A percentile compares a stretch with the other conserved stretches of the same genome.
These are phyloP conservation scores for Penicillium goetzii DNA, from an alignment of 495 filamentous ascomycete species.

Conservation along the genomic window DNA sequence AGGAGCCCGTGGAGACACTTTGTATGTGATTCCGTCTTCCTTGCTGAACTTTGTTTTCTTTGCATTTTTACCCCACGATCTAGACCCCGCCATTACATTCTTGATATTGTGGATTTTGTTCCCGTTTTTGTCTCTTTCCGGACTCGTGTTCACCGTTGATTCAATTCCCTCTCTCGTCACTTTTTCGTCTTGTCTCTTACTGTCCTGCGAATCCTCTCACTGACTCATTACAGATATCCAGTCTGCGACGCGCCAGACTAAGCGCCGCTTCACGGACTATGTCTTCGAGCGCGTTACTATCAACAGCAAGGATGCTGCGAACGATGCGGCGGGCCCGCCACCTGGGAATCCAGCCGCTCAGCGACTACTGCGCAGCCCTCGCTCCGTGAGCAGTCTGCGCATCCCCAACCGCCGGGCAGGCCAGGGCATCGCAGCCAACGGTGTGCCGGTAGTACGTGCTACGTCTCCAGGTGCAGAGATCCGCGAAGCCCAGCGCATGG, in stretches of 20 bases:
- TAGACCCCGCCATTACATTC: conserved; percentile 20
- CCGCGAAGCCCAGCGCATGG: conserved; percentile 42
- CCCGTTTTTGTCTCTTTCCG: background rate
- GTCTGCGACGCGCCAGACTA: conserved; percentile 49
- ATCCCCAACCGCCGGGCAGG: conserved; percentile 24
- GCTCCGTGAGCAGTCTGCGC: conserved; percentile 48
- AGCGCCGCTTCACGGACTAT: conserved; percentile 56
- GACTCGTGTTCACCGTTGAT: background rate
- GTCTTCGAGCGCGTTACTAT: conserved; percentile 49
- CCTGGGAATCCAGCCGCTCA: conserved; percentile 27
- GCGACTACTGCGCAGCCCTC: conserved; percentile 40
- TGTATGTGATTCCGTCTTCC: conserved; percentile 43
- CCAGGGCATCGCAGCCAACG: conserved; percentile 20
- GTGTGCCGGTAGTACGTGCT: conserved; percentile 45
- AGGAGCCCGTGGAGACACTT: conserved; percentile 59
- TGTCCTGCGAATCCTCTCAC: conserved; percentile 8
- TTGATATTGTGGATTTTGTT: background rate
- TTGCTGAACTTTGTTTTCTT: conserved; percentile 18
- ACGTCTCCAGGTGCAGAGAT: conserved; percentile 53
- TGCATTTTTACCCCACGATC: conserved; percentile 26
- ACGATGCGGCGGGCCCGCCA: conserved; percentile 24
- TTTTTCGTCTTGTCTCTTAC: background rate
- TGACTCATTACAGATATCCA: conserved; percentile 44
- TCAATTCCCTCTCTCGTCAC: background rate
- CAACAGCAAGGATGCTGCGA: conserved; percentile 24